Evolutionary conservation across 2,329 filamentous ascomycete genomes (phyloP), one percentile per base, ranked within the genome.

Genomic region (Nemania diffusa): DNA sequence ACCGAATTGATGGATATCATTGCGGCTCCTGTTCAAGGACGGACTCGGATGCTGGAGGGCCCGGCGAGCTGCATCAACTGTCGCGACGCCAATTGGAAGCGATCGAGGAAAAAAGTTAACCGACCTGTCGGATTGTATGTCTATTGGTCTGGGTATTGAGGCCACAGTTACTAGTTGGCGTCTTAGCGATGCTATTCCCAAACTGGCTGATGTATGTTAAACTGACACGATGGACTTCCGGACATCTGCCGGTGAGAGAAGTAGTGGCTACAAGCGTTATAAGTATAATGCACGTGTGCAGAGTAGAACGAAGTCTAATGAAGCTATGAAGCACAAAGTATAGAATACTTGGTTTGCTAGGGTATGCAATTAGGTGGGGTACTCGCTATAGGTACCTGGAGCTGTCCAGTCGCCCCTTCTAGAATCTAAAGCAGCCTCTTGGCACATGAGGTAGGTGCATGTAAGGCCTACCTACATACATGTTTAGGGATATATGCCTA

Each of bases 171-270:
- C 64, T 73, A 64, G 67, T 71, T 67, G 62, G 64, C 53, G 58
- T 67, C 53, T 40, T 27, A 56, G 51, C 51, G 69, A 69, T 70
- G 62, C 68, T 68, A 71, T 70, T 71, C 68, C 68, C 60, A 68
- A 69, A 69, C 67, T 71, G 69, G 67, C 48, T 24, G 51, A 53
- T 56, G 26, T 24, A 32, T 26, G 24, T 56, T 37, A 5, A n/a
- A 24, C 42, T 48, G 24, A 58, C 74, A 78, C 74, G 69, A 73
- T 73, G 70, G 67, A 73, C 69, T 77, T 76, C 77, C 77, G 77
- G 73, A 44, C 57, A 74, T 78, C 77, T 71, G 73, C 75, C 77
- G 76, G 37, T n/a, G 17, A 15, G 29, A 22, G 8, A 20, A 26
- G 60, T 63, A 63, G 22, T 7, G 1, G 22, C n/a, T 55, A 62